phyloP scores from a whole-genome alignment of 192 early-diverging fungal genomes.

The Mortierella alpina region DNA sequence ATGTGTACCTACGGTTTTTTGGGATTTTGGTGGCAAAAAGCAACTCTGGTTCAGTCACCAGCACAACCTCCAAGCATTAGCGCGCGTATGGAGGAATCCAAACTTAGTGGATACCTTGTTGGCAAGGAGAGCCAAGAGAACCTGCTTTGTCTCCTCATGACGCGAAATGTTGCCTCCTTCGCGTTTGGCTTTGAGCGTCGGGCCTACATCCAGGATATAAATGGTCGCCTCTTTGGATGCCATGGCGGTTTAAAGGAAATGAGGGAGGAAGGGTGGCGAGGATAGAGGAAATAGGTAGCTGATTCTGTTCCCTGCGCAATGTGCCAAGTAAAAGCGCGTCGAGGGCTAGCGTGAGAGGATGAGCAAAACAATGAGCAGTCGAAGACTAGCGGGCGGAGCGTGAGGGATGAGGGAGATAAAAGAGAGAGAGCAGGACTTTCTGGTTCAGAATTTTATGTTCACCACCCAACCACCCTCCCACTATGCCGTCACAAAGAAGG shows the following conservation, averaged over 20 bases:
- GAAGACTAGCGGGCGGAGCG: too few relatives aligned
- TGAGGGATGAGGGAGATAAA: too few relatives aligned
- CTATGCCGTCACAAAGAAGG: too few relatives aligned
- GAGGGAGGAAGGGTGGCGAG: too few relatives aligned
- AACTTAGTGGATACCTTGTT: slow-evolving; percentile 48
- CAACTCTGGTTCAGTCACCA: neutral
- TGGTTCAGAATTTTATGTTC: too few relatives aligned
- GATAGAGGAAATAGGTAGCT: too few relatives aligned
- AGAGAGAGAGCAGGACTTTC: too few relatives aligned
- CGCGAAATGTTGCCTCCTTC: slow-evolving; percentile 16
- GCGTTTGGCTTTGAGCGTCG: slow-evolving; percentile 40
- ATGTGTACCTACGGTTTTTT: slow-evolving; percentile 62
- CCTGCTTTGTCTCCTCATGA: slow-evolving; percentile 41
- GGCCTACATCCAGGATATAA: slow-evolving; percentile 52
- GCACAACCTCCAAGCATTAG: neutral
- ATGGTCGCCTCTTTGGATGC: slow-evolving; percentile 53
- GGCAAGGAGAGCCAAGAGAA: slow-evolving; percentile 46
- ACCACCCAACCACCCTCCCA: too few relatives aligned
- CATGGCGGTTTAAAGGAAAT: slow-evolving; percentile 1
- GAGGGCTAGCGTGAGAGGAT: too few relatives aligned
- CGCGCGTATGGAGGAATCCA: neutral
- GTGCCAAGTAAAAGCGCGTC: too few relatives aligned
- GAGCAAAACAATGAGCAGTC: too few relatives aligned
- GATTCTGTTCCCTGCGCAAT: too few relatives aligned
- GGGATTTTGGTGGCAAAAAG: slow-evolving; percentile 40